Base-by-base conservation (phyloP, 129 eudicot genomes). In the Lonicera japonica region DNA sequence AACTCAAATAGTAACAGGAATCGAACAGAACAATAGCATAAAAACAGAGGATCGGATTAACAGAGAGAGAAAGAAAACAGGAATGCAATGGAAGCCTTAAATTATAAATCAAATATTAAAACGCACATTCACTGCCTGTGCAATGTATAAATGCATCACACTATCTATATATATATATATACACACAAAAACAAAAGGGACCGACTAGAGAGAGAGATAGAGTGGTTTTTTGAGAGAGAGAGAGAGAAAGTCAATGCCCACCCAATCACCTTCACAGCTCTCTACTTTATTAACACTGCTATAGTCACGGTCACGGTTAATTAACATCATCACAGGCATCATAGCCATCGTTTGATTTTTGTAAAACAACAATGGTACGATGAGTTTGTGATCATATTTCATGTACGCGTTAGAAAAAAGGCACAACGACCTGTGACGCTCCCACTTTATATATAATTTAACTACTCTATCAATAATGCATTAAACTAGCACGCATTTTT, bases 181-280 rank as follows among this genome's bases (percentile, higher is more conserved):
- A 50, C 5, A 7, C 5, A 14, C 21, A 50, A 50, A 50, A 1
- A 9, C 55, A 50, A 50, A 16, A 17, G 55, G 9, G 21, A 14
- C 55, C 21, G 55, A 12, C 55, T 43, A 43, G 50, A 43, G 50
- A 43, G 50, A 38, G 53, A 0, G n/a, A n/a, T n/a, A n/a, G n/a
- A 29, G 36, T 29, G 36, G 2, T 2, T 29, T 2, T 29, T 29
- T 1, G 36, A 50, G 55, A 50, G 21, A 14, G 55, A 50, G 54
- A 50, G 54, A 50, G 55, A 50, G 55, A 50, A 4, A 50, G 55
- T 50, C 55, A 50, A 50, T 16, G 55, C 55, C 55, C 55, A 50
- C 55, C 55, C 54, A 4, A 50, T 50, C 55, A 50, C 55, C 55
- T 50, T 17, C 21, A 17, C 21, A 50, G 21, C 55, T 1, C 6